phyloP scores from a whole-genome alignment of 1,139 yeast genomes.

The Geotrichum phurueaensis region DNA sequence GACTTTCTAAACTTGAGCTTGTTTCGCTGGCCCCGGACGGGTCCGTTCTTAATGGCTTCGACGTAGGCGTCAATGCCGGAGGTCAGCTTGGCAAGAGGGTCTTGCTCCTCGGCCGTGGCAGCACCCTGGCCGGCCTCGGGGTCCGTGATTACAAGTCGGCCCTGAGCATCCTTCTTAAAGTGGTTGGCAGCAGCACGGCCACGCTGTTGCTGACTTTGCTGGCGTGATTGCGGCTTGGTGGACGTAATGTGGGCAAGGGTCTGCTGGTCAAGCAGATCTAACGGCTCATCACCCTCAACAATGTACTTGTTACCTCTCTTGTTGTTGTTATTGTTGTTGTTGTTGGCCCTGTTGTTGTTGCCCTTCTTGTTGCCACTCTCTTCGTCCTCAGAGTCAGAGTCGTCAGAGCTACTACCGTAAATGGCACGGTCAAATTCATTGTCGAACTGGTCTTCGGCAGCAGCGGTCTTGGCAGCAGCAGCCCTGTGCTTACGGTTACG shows the following conservation, averaged over 20 bases:
- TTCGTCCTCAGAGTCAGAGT: constrained; percentile 38
- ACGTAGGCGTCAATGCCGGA: constrained; percentile 84
- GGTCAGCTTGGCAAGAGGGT: constrained; percentile 47
- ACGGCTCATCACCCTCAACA: constrained; percentile 75
- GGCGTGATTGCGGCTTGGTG: constrained; percentile 55
- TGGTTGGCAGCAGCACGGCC: constrained; percentile 40
- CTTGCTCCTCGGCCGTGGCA: constrained; percentile 37
- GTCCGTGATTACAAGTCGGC: constrained; percentile 36
- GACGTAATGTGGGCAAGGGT: constrained; percentile 84
- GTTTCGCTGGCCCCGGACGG: constrained; percentile 87
- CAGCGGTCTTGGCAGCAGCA: constrained; percentile 5
- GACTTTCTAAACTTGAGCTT: constrained; percentile 74
- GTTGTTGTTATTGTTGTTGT: constrained; percentile 25
- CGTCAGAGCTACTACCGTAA: constrained; percentile 40
- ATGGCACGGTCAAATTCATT: constrained; percentile 84
- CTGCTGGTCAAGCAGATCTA: constrained; percentile 80
- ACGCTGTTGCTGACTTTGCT: constrained; percentile 32
- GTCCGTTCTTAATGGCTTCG: constrained; percentile 89
- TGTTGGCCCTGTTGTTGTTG: constrained; percentile 21
- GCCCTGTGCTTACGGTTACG: constrained; percentile 16
- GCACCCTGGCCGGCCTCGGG: constrained; percentile 21
- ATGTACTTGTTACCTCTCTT: constrained; percentile 47
- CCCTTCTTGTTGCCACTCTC: constrained; percentile 35
- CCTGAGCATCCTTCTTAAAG: constrained; percentile 46
- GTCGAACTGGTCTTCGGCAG: constrained; percentile 42